Conservation (phyloP, 805 yeast species). For the Sugiyamaella marilandica region DNA sequence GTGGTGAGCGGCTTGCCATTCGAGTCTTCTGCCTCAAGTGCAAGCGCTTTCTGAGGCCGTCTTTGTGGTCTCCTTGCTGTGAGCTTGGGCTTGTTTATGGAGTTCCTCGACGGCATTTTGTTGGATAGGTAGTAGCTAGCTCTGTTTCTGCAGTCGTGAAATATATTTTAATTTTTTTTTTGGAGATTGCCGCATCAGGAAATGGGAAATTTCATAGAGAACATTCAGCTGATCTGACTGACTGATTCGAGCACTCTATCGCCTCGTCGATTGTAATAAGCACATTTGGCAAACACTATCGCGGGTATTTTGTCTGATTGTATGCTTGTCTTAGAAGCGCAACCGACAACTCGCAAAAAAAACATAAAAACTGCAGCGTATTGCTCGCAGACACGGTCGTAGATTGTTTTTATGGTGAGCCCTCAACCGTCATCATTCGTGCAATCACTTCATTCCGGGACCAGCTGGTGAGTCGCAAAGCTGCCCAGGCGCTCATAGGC, state of each 20-base stretch:
- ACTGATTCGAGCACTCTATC: too few species aligned
- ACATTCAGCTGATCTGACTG: neutral
- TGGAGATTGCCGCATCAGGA: neutral
- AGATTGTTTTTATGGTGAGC: neutral
- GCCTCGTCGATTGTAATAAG: too few species aligned
- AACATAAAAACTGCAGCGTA: too few species aligned
- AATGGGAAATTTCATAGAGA: neutral
- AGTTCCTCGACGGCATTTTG: conserved; percentile 77
- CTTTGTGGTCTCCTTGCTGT: conserved; percentile 34
- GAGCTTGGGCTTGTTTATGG: conserved; percentile 69
- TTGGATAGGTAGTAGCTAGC: too few species aligned
- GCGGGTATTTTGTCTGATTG: too few species aligned
- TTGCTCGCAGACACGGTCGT: neutral
- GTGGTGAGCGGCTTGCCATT: conserved; percentile 11
- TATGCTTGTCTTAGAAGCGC: too few species aligned
- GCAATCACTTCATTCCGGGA: neutral
- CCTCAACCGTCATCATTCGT: neutral
- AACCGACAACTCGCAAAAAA: too few species aligned
- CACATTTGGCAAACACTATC: too few species aligned
- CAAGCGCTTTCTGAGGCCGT: conserved; percentile 18
- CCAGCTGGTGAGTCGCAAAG: neutral
- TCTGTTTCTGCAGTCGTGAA: neutral
- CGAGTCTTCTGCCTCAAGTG: conserved; percentile 11
- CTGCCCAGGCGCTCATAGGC: conserved; percentile 5
- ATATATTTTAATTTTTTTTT: conserved; percentile 1